Conservation (phyloP, 164 flowering plant genomes). For the Aristolochia fimbriata region DNA sequence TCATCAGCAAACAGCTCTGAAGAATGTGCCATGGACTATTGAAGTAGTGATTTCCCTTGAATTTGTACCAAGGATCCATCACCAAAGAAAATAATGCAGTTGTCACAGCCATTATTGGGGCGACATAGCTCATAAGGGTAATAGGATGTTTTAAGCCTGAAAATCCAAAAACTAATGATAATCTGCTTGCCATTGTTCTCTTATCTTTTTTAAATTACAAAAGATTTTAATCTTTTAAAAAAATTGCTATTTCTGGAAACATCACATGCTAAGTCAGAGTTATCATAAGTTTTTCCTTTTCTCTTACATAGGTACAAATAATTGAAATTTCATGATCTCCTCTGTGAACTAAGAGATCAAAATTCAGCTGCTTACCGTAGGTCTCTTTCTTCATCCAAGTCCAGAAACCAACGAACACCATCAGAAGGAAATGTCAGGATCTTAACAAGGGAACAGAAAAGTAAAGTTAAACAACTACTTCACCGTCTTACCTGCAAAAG, state of each 20-base stretch:
- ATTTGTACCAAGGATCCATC: conserved; percentile 87
- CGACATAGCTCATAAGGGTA: conserved; percentile 86
- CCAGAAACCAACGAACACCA: conserved; percentile 17
- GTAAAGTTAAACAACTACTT: neutral
- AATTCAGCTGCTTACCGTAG: conserved; percentile 54
- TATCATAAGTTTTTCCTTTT: no score
- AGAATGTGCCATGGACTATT: conserved; percentile 58
- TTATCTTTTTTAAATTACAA: no score
- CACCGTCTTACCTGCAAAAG: conserved; percentile 72
- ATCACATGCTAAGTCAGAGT: no score
- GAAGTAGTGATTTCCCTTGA: conserved; percentile 50
- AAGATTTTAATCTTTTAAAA: no score
- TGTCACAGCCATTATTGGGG: conserved; percentile 86
- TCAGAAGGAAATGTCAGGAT: conserved; percentile 22
- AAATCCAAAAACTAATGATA: neutral
- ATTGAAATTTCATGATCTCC: no score
- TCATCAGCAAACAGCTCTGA: conserved; percentile 79
- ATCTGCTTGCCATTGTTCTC: no score
- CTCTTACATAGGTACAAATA: no score
- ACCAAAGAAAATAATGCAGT: conserved; percentile 74
- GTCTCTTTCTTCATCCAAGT: conserved; percentile 65
- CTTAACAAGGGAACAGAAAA: conserved; percentile 13
- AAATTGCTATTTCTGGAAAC: no score
- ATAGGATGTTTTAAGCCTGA: conserved; percentile 90
- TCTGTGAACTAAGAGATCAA: neutral